Evolutionary conservation across 768 basidiomycete genomes (phyloP).

Genomic region (Filobasidium floriforme): DNA sequence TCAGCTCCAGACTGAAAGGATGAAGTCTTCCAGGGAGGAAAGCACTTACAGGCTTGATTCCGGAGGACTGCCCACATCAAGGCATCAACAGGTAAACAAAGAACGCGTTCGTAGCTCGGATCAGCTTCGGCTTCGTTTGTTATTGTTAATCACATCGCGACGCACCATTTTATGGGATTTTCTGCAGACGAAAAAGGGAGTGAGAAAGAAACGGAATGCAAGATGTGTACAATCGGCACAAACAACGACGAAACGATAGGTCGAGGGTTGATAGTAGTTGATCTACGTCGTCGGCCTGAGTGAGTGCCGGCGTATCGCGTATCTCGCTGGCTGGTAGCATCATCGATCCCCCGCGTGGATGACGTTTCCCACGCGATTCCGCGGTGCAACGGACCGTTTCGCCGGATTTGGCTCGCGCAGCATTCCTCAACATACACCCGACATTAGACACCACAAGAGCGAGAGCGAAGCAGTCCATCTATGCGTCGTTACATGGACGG

Average conservation of each 20-base stretch:
- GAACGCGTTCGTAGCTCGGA: background rate
- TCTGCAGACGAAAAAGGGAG: background rate
- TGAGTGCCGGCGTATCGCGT: background rate
- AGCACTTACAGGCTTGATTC: constrained; percentile 41
- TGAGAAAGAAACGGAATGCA: background rate
- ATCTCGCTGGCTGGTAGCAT: background rate
- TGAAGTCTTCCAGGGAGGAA: background rate
- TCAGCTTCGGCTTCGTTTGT: no score
- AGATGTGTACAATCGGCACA: background rate
- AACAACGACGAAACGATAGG: background rate
- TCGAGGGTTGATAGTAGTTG: background rate
- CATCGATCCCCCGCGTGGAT: background rate
- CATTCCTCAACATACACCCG: no score
- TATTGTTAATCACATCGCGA: background rate
- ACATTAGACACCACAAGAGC: background rate
- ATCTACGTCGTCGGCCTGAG: background rate
- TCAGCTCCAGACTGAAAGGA: background rate
- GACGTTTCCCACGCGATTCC: background rate
- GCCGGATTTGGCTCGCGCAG: background rate
- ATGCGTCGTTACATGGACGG: background rate
- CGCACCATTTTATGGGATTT: background rate
- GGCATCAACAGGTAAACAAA: background rate
- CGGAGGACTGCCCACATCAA: constrained; percentile 34
- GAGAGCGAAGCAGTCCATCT: no score
- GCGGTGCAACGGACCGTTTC: background rate